Evolutionary conservation across 495 filamentous ascomycete genomes (phyloP).

Genomic region (Penicillium ochrochloron): DNA sequence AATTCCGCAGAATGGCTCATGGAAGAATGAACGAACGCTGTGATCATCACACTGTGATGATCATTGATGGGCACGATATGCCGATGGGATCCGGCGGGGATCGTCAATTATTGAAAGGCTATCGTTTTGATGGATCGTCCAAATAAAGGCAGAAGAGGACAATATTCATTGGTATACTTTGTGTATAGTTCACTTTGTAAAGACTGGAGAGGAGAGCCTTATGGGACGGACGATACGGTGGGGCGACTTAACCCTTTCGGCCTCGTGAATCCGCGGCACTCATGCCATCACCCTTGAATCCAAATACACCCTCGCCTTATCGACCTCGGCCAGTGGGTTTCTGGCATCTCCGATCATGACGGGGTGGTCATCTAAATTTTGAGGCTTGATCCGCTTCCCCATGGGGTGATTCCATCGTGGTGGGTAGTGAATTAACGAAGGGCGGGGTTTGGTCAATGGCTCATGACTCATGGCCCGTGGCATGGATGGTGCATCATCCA

Average conservation of each 20-base stretch:
- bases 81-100: slow-evolving; percentile 1
- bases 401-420: background rate
- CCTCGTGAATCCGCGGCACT: background rate
- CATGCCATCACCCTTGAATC: background rate
- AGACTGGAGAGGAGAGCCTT: background rate
- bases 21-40: background rate
- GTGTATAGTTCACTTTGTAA: background rate
- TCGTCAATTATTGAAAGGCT: slow-evolving; percentile 1
- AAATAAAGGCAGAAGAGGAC: background rate
- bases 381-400: slow-evolving; percentile 4
- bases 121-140: background rate
- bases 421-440: background rate
- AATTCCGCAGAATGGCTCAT: background rate
- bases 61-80: background rate
- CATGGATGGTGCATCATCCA: background rate
- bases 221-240: background rate
- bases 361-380: background rate
- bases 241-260: background rate
- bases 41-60: background rate
- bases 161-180: background rate
- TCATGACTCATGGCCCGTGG: background rate
- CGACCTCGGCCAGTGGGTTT: background rate
- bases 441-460: background rate
- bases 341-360: background rate
- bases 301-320: background rate